These are phyloP conservation scores for Cladophialophora exuberans DNA, from an alignment of 2,329 filamentous ascomycete species.

Conservation along the genomic window DNA sequence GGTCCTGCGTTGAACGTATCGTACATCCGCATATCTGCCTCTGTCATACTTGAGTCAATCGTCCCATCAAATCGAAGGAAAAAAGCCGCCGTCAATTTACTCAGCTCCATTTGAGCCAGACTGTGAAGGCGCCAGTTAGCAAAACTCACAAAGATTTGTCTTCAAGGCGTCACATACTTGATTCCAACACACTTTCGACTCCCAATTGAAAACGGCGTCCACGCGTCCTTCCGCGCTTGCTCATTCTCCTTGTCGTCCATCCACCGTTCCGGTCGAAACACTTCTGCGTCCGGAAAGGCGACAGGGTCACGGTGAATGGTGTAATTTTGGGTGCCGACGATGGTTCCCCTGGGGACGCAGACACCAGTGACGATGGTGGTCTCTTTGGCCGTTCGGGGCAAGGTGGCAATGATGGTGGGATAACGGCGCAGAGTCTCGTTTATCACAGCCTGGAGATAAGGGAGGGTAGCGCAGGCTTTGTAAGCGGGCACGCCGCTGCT, in stretches of 20 bases:
- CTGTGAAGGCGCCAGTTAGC: not conserved
- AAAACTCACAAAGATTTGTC: not conserved
- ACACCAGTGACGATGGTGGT: constrained; percentile 19
- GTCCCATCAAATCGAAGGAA: constrained; percentile 15
- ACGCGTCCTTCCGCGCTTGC: constrained; percentile 9
- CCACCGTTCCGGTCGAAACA: constrained; percentile 33
- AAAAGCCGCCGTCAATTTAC: constrained; percentile 4
- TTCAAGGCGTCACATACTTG: constrained; percentile 7
- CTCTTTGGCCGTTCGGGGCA: constrained; percentile 26
- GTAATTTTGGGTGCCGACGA: constrained; percentile 19
- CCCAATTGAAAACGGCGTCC: constrained; percentile 12
- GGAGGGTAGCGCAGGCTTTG: constrained; percentile 30
- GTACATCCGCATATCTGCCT: constrained; percentile 17
- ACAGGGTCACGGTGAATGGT: constrained; percentile 24
- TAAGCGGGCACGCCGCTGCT: constrained; percentile 3
- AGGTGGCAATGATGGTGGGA: constrained; percentile 17
- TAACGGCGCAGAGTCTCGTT: constrained; percentile 35
- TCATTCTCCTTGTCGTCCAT: constrained; percentile 14
- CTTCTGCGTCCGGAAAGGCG: constrained; percentile 31
- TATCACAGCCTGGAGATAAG: constrained; percentile 39
- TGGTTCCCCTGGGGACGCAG: constrained; percentile 31
- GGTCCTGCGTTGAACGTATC: constrained; percentile 20
- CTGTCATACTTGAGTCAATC: constrained; percentile 12
- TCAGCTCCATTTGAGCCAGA: constrained; percentile 18
- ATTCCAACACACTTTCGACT: constrained; percentile 15